phyloP scores from a whole-genome alignment of 805 yeast genomes.

The Kodamaea laetipori region DNA sequence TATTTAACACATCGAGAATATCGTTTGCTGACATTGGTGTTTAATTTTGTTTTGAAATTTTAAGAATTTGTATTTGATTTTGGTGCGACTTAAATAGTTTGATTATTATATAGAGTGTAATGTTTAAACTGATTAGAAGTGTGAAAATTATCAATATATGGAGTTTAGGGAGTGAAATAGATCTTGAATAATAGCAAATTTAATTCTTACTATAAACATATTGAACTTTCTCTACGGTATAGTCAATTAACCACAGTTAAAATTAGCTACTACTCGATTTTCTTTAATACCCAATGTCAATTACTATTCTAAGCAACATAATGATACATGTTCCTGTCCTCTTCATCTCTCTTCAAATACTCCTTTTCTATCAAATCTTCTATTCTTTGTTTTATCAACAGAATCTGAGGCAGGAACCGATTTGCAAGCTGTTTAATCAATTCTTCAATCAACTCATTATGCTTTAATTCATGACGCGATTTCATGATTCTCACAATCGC shows the following conservation, averaged over 20 bases:
- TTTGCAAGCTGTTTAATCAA: conserved; percentile 58
- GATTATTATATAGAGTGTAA: too few relatives aligned
- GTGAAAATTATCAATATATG: too few relatives aligned
- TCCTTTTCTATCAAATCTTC: conserved; percentile 80
- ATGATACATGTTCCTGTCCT: conserved; percentile 59
- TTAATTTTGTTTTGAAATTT: not conserved
- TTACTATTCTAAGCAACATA: conserved; percentile 55
- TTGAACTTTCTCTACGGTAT: too few relatives aligned
- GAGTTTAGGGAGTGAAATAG: too few relatives aligned
- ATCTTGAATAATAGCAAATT: too few relatives aligned
- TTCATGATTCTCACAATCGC: conserved; percentile 90
- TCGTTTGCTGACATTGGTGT: conserved; percentile 46
- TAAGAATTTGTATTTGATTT: not conserved
- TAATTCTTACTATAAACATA: too few relatives aligned
- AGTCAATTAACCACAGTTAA: too few relatives aligned
- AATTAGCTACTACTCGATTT: too few relatives aligned
- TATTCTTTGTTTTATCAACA: conserved; percentile 68
- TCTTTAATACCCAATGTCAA: not conserved
- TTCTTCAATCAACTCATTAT: conserved; percentile 68
- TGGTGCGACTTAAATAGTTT: not conserved
- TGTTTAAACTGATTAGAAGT: too few relatives aligned
- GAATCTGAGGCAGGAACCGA: conserved; percentile 70
- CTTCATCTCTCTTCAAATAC: conserved; percentile 70
- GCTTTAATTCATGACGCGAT: conserved; percentile 59
- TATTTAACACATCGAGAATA: conserved; percentile 75